A percentile compares a stretch with the other conserved stretches of the same genome.
phyloP scores from a whole-genome alignment of 495 filamentous ascomycete genomes.

The Hapsidospora chrysogenum region DNA sequence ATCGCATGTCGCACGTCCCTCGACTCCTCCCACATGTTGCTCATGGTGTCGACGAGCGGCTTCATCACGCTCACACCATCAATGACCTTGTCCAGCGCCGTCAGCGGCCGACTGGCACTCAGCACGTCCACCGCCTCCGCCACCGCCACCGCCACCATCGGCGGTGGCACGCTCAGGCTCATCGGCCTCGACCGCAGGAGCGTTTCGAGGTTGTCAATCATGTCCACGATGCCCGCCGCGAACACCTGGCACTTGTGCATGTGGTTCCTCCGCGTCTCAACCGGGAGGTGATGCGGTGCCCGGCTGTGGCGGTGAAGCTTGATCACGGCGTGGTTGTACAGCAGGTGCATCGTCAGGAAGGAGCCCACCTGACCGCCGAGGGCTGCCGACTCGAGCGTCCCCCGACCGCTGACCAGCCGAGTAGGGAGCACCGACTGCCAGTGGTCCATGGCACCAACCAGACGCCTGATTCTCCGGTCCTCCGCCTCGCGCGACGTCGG shows the following conservation, averaged over 20 bases:
- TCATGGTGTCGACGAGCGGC: not conserved
- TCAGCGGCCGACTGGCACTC: not conserved
- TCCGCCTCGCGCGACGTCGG: constrained; percentile 14
- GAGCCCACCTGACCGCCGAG: constrained; percentile 14
- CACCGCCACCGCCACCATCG: not conserved
- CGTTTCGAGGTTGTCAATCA: constrained; percentile 3
- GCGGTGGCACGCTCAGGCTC: not conserved
- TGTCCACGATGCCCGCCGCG: constrained; percentile 8
- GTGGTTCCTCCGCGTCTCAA: not conserved
- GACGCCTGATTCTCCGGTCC: constrained; percentile 34
- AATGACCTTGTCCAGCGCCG: not conserved
- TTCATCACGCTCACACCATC: not conserved
- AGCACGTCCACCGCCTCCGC: constrained; percentile 1
- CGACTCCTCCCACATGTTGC: not conserved
- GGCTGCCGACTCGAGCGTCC: constrained; percentile 28
- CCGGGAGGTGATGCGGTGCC: not conserved
- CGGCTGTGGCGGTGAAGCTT: constrained; percentile 42
- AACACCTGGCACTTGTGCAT: constrained; percentile 6
- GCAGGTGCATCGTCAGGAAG: constrained; percentile 41
- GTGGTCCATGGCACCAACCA: constrained; percentile 35
- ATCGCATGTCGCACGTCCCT: not conserved
- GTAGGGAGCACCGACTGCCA: constrained; percentile 25
- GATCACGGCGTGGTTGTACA: constrained; percentile 43
- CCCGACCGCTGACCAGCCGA: constrained; percentile 24
- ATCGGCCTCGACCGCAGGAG: not conserved